Conservation (phyloP, 106 monocot species). For the Ottelia alismoides region DNA sequence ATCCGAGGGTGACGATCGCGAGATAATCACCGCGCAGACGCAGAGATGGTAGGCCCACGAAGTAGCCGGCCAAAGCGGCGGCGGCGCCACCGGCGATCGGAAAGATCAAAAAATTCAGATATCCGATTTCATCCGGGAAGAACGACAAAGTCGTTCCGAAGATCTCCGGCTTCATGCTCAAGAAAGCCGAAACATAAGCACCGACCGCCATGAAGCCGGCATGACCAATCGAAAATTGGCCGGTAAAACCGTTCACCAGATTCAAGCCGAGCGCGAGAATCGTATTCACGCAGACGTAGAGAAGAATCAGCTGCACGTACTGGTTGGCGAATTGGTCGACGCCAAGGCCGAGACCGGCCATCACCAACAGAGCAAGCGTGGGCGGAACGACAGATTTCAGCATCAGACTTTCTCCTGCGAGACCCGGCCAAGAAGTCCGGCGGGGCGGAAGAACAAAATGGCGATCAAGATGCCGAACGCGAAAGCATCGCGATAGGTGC, state of each 20-base stretch:
- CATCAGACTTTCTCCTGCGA: not conserved
- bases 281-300: not conserved
- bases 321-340: not conserved
- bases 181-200: not conserved
- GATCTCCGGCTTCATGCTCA: not conserved
- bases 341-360: not conserved
- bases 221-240: not conserved
- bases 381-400: not conserved
- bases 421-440: not conserved
- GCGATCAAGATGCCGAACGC: not conserved
- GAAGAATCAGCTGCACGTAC: not conserved
- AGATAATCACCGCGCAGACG: no score
- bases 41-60: not conserved
- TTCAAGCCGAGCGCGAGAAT: not conserved
- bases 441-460: not conserved
- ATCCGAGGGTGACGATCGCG: no score
- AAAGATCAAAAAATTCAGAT: not conserved
- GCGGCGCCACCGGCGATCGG: not conserved
- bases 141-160: not conserved
- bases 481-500: not conserved
- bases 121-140: not conserved
- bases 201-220: not conserved
- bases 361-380: not conserved
- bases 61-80: no score
- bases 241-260: not conserved